These are phyloP conservation scores for Coemansia sp. DNA, from an alignment of 192 early-diverging fungal genomes.

Conservation along the genomic window DNA sequence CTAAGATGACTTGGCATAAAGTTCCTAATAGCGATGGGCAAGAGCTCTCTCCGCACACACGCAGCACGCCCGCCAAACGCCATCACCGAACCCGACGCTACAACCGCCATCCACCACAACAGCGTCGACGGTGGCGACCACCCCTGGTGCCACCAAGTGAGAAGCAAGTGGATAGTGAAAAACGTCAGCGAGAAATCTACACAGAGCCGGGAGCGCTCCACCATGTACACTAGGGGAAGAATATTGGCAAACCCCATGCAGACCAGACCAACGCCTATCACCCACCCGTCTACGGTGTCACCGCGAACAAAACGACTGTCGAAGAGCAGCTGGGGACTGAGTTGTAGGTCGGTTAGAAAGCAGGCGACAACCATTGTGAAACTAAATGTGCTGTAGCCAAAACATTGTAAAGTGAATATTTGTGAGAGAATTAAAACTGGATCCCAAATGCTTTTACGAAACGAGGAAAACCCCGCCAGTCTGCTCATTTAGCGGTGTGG, in stretches of 20 bases:
- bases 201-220: constrained; percentile 51
- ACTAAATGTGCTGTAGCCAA: constrained; percentile 40
- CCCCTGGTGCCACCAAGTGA: constrained; percentile 34
- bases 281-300: constrained; percentile 49
- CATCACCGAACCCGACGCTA: constrained; percentile 16
- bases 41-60: constrained; percentile 45
- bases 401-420: constrained; percentile 49
- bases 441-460: constrained; percentile 44
- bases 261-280: constrained; percentile 17
- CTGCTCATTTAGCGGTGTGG: neutral
- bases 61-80: constrained; percentile 42
- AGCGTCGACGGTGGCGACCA: constrained; percentile 15
- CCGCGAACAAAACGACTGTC: constrained; percentile 26
- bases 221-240: constrained; percentile 48
- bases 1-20: constrained; percentile 36
- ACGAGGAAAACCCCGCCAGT: constrained; percentile 25
- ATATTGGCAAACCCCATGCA: constrained; percentile 30
- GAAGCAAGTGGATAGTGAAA: constrained; percentile 35
- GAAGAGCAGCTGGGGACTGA: constrained; percentile 34
- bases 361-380: constrained; percentile 18
- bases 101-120: constrained; percentile 33
- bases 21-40: constrained; percentile 49
- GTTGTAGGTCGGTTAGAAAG: constrained; percentile 19
- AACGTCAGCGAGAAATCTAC: constrained; percentile 52
- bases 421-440: constrained; percentile 52